A percentile compares a stretch with the other conserved stretches of the same genome.
Evolutionary conservation across 257 asterid genomes (phyloP).

Genomic region (Anisodus tanguticus): DNA sequence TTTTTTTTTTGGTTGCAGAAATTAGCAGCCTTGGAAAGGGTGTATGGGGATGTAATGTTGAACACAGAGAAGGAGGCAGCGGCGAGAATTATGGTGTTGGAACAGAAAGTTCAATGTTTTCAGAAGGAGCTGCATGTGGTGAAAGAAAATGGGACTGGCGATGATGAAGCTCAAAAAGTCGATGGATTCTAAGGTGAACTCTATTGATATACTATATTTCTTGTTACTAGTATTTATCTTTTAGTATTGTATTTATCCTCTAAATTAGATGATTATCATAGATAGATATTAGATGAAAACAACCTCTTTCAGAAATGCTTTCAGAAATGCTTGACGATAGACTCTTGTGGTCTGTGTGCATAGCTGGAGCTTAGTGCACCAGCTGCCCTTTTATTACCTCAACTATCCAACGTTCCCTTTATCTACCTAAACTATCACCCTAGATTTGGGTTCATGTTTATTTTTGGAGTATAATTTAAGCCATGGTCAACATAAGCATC

Average conservation of each 20-base stretch:
- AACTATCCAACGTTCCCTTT: no score
- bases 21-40: constrained; percentile 66
- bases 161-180: constrained; percentile 67
- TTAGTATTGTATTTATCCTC: no score
- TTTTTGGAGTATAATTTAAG: not conserved
- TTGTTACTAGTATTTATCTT: no score
- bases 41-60: constrained; percentile 63
- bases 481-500: not conserved
- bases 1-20: constrained; percentile 45
- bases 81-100: constrained; percentile 63
- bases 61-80: constrained; percentile 79
- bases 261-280: no score
- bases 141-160: constrained; percentile 67
- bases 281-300: no score
- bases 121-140: constrained; percentile 66
- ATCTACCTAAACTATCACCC: no score
- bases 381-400: no score
- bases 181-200: constrained; percentile 80
- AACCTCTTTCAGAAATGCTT: no score
- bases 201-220: not conserved
- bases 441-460: not conserved
- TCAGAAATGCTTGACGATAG: no score
- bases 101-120: constrained; percentile 58
- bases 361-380: no score
- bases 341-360: no score